phyloP scores from a whole-genome alignment of 2,329 filamentous ascomycete species.

The Alternaria angustiovoidea region DNA sequence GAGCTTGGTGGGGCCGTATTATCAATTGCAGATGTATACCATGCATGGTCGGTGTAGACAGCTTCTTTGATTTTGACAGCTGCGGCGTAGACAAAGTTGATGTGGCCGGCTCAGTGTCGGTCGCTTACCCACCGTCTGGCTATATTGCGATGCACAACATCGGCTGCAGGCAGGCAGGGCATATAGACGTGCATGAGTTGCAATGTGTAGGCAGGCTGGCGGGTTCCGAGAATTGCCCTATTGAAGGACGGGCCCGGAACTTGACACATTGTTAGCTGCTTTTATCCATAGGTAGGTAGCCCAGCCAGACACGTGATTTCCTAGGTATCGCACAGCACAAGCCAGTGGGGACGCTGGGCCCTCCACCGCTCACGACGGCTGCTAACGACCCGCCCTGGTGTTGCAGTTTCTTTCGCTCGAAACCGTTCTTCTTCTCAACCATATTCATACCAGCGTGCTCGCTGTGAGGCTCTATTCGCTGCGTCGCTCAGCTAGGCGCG shows the following conservation, averaged over 20 bases:
- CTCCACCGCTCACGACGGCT: constrained; percentile 30
- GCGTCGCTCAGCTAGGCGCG: constrained; percentile 35
- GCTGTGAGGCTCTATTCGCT: constrained; percentile 41
- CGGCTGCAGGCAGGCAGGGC: constrained; percentile 18
- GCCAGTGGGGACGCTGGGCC: constrained; percentile 3
- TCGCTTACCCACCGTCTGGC: constrained; percentile 13
- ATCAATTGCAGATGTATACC: constrained; percentile 1
- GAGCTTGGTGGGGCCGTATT: constrained; percentile 9
- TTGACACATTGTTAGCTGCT: constrained; percentile 25
- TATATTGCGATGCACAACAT: constrained; percentile 28
- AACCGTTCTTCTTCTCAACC: constrained; percentile 17
- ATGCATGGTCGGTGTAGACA: constrained; percentile 8
- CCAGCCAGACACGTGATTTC: constrained; percentile 22
- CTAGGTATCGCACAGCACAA: not conserved
- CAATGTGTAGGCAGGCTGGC: constrained; percentile 19
- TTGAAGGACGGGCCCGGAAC: constrained; percentile 17
- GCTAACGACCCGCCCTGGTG: constrained; percentile 29
- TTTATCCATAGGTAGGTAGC: constrained; percentile 16
- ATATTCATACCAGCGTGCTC: constrained; percentile 20
- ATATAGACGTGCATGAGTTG: constrained; percentile 20
- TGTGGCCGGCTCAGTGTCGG: constrained; percentile 9
- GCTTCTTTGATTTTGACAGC: constrained; percentile 13
- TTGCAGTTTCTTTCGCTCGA: constrained; percentile 29
- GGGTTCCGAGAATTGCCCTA: constrained; percentile 20
- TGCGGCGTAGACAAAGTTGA: constrained; percentile 4